Base-by-base conservation (phyloP, 2,329 filamentous ascomycete genomes). In the Colletotrichum sp. region DNA sequence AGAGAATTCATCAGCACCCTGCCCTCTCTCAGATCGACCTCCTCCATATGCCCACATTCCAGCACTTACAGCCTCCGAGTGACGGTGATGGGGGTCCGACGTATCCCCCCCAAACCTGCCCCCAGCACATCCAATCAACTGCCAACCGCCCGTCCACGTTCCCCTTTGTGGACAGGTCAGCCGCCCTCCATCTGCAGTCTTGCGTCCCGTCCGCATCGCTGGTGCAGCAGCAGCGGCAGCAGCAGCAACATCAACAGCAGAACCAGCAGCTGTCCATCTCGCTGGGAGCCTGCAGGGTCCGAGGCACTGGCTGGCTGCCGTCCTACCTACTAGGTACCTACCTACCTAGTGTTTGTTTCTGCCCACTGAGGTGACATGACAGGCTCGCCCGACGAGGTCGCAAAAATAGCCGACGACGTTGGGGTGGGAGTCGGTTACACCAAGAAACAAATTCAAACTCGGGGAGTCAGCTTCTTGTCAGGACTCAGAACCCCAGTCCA, bases 261-360 rank as follows among this genome's bases (percentile, higher is more conserved):
- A 57, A 57, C 26, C 28, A 39, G 13, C 30, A 44, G n/a, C 55
- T 59, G 57, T 65, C 70, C 73, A 34, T 63, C 34, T 68, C 24
- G 70, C 59, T 64, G 64, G 63, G 48, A 65, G 64, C n/a, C 75
- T 75, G 68, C 75, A 75, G 75, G 75, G 75, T 77, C 75, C 72
- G 72, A 69, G 75, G 75, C 57, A 71, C 55, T 64, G 71, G 62
- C 66, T 39, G 60, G n/a, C 44, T 52, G 44, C 44, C n/a, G 44
- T 26, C 7, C 12, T 36, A 12, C 30, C 8, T 28, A 59, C 36
- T 16, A n/a, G 30, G 26, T 18, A 32, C 18, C 18, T 44, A 36
- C 26, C 26, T 36, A 63, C 30, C 22, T 59, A 59, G 60, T 63
- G 22, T 6, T 34, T 34, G 34, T 63, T 32, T n/a, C 34, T 36